These are phyloP conservation scores for Candida tropicalis DNA, from an alignment of 1,139 yeast species.

Conservation along the genomic window DNA sequence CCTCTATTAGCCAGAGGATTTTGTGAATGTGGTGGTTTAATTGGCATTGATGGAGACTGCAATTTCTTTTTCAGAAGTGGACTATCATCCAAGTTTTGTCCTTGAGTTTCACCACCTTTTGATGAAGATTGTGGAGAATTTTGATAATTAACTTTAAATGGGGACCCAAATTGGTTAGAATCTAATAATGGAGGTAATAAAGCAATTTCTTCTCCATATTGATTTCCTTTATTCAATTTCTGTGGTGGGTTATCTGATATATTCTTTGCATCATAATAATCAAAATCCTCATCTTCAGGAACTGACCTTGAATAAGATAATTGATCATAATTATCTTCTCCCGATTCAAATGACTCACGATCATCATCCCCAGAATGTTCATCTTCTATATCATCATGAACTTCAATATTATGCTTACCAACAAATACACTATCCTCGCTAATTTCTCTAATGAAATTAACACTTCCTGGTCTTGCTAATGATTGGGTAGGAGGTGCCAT, in stretches of 20 bases:
- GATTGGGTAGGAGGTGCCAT: conserved; percentile 2
- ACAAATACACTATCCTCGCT: conserved; percentile 24
- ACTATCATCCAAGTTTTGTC: neutral
- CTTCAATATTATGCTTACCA: conserved; percentile 13
- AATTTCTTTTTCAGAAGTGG: conserved; percentile 1
- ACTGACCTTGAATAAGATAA: conserved; percentile 9
- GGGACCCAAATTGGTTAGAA: conserved; percentile 32
- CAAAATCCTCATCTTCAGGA: conserved; percentile 16
- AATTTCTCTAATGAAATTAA: conserved; percentile 39
- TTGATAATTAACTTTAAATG: conserved; percentile 31
- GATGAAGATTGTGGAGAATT: conserved; percentile 11
- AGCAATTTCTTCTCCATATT: conserved; percentile 35
- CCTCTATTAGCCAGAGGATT: neutral
- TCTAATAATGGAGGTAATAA: conserved; percentile 17
- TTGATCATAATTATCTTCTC: conserved; percentile 13
- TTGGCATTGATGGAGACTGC: conserved; percentile 1
- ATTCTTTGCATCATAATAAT: conserved; percentile 28
- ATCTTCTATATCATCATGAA: conserved; percentile 12
- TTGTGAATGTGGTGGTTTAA: conserved; percentile 10
- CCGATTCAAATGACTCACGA: conserved; percentile 12
- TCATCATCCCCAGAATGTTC: conserved; percentile 7
- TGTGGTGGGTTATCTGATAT: conserved; percentile 31
- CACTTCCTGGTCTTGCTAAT: conserved; percentile 13
- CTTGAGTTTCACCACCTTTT: neutral
- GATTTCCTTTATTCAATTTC: conserved; percentile 21